phyloP scores from a whole-genome alignment of 1,284 basidiomycete species.

The Sanghuangporus sanghuang region DNA sequence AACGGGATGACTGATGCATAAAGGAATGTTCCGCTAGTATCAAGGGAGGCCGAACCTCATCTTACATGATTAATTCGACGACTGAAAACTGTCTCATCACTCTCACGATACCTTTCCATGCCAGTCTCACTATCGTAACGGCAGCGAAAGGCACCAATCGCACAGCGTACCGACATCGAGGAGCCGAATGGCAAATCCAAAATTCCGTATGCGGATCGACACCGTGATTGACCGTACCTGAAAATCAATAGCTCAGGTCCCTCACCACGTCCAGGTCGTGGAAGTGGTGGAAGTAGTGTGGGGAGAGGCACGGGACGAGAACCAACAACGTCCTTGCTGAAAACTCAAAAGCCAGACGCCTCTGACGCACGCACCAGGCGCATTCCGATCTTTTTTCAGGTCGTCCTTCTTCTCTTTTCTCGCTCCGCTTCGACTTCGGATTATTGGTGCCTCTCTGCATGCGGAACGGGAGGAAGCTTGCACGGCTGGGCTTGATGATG shows the following conservation, averaged over 20 bases:
- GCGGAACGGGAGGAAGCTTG: background rate
- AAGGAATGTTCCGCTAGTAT: too few species aligned
- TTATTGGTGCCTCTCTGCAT: background rate
- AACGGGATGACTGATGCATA: too few species aligned
- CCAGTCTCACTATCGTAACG: too few species aligned
- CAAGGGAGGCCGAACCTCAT: too few species aligned
- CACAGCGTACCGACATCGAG: too few species aligned
- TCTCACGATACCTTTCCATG: too few species aligned
- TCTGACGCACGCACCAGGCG: background rate
- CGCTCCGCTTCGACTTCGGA: too few species aligned
- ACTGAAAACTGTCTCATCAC: too few species aligned
- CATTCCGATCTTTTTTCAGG: background rate
- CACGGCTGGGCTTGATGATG: background rate
- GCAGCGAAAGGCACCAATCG: too few species aligned
- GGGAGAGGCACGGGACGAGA: background rate
- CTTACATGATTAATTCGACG: too few species aligned
- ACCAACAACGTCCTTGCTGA: background rate
- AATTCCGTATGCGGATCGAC: background rate
- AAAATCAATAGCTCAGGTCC: background rate
- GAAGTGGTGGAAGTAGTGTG: too few species aligned
- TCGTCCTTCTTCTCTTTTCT: background rate
- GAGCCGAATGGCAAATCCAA: background rate
- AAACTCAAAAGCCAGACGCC: background rate
- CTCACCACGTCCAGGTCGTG: too few species aligned
- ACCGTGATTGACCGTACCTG: slow-evolving; percentile 1